Evolutionary conservation across 83 land plant genomes (phyloP).

Genomic region (Isoetes engelmannii): DNA sequence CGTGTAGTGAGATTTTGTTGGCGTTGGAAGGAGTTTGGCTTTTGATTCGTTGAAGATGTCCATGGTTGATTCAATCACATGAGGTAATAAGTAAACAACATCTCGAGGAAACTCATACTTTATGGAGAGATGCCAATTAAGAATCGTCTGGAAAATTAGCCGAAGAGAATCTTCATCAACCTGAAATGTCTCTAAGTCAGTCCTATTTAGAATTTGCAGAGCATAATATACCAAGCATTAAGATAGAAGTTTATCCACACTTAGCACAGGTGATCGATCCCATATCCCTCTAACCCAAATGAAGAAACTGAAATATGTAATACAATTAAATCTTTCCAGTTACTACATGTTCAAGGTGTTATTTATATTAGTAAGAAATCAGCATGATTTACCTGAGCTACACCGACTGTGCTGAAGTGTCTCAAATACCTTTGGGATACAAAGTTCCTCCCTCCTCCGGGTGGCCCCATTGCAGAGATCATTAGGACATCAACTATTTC

Average conservation of each 20-base stretch:
- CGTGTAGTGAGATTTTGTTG: slow-evolving; percentile 39
- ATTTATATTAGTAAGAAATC: background rate
- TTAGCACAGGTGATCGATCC: too few relatives aligned
- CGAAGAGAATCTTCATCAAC: slow-evolving; percentile 31
- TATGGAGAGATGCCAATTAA: slow-evolving; percentile 29
- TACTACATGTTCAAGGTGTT: too few relatives aligned
- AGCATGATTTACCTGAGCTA: slow-evolving; percentile 20
- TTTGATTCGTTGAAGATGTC: slow-evolving; percentile 33
- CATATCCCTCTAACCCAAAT: too few relatives aligned
- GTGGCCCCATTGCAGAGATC: slow-evolving; percentile 42
- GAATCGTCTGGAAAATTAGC: slow-evolving; percentile 33
- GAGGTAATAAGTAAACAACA: slow-evolving; percentile 7
- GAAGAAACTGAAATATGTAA: too few relatives aligned
- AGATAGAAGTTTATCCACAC: background rate
- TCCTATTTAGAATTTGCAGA: background rate
- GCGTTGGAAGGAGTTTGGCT: slow-evolving; percentile 36
- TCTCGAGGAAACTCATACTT: slow-evolving; percentile 26
- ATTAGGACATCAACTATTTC: slow-evolving; percentile 32
- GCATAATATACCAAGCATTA: background rate
- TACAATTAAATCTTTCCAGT: too few relatives aligned
- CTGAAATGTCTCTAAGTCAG: slow-evolving; percentile 7
- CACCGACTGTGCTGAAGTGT: slow-evolving; percentile 35
- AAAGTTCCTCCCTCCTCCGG: slow-evolving; percentile 41
- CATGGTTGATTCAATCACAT: slow-evolving; percentile 28
- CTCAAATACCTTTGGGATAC: slow-evolving; percentile 38